Evolutionary conservation across 2,329 filamentous ascomycete species (phyloP).

Genomic region (Cylindrodendrum hubeiense): DNA sequence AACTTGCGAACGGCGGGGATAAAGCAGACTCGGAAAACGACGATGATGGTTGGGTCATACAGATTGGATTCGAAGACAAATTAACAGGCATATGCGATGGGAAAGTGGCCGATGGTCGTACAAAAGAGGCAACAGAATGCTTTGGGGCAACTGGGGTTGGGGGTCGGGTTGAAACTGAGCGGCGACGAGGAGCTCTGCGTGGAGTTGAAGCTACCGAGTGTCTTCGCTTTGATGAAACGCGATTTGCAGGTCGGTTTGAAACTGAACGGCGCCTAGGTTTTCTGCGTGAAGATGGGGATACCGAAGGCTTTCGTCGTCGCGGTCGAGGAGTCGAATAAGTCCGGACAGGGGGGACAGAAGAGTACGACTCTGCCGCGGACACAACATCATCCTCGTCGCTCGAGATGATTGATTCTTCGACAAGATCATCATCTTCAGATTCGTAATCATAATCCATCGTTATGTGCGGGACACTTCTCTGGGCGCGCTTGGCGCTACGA

Average conservation of each 20-base stretch:
- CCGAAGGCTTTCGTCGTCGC: not conserved
- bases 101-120: slow-evolving; percentile 37
- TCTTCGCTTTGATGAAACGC: not conserved
- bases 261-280: too few relatives aligned
- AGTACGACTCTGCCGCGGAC: slow-evolving; percentile 16
- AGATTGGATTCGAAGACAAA: slow-evolving; percentile 30
- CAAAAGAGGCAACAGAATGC: slow-evolving; percentile 29
- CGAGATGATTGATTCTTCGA: not conserved
- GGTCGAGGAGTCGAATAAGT: not conserved
- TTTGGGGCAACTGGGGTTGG: slow-evolving; percentile 10
- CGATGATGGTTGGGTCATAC: slow-evolving; percentile 30
- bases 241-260: not conserved
- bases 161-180: slow-evolving; percentile 24
- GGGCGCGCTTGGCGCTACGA: slow-evolving; percentile 20
- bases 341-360: slow-evolving; percentile 7
- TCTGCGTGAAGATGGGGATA: too few relatives aligned
- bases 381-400: slow-evolving; percentile 18
- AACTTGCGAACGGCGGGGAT: slow-evolving; percentile 24
- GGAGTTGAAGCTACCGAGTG: not conserved
- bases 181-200: not conserved
- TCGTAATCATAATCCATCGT: slow-evolving; percentile 17
- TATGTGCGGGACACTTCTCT: slow-evolving; percentile 19
- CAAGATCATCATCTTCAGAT: not conserved
- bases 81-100: slow-evolving; percentile 32
- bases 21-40: slow-evolving; percentile 30